Percentiles rank a stretch among this genome's conserved stretches.
Conservation (phyloP, 805 yeast species). For the Nakazawaea ishiwadae region DNA sequence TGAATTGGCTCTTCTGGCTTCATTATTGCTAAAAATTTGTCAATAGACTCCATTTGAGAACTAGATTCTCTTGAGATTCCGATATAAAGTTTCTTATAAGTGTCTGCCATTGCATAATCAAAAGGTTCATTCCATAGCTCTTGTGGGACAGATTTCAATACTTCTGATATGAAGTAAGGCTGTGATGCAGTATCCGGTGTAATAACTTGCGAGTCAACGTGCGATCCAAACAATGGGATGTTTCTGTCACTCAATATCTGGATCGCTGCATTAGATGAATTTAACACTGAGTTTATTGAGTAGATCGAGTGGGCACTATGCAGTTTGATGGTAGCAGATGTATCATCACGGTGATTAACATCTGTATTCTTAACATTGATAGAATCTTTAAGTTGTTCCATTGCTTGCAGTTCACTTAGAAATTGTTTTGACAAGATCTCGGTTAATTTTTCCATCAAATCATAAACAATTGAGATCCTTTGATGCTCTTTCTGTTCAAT, state of each 20-base stretch:
- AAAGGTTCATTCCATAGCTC: conserved; percentile 2
- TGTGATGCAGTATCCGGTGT: not conserved
- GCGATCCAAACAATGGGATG: conserved; percentile 8
- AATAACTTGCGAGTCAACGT: not conserved
- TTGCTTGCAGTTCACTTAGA: not conserved
- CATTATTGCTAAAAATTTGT: not conserved
- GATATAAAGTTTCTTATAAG: not conserved
- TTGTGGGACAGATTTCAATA: not conserved
- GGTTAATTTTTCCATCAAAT: not conserved
- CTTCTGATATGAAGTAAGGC: conserved; percentile 1
- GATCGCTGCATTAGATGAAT: not conserved
- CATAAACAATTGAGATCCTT: conserved; percentile 1
- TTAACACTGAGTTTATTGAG: not conserved
- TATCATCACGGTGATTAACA: not conserved
- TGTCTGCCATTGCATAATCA: not conserved
- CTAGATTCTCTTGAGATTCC: not conserved
- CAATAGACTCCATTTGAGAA: not conserved
- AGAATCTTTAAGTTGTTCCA: not conserved
- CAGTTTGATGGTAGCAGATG: not conserved
- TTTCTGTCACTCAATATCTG: not conserved
- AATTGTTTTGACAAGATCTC: not conserved
- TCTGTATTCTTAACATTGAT: not conserved
- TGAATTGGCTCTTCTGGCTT: not conserved
- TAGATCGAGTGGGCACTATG: not conserved
- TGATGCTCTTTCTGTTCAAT: conserved; percentile 6